Evolutionary conservation across 768 basidiomycete genomes (phyloP).

Genomic region (Leucosporidium creatinivorum): DNA sequence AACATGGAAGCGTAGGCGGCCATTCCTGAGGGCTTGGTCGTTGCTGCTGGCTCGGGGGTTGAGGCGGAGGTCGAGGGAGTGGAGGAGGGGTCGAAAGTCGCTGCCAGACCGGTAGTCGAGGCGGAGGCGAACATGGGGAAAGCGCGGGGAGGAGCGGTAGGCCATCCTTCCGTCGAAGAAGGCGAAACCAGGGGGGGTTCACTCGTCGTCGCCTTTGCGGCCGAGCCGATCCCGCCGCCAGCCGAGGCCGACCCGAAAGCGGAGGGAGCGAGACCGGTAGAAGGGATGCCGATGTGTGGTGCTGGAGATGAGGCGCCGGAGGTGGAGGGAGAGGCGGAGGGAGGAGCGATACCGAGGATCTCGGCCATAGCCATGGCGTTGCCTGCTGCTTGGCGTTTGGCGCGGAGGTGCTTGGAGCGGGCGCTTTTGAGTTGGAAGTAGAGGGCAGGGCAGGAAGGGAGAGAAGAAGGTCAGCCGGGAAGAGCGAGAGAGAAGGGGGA

Average conservation of each 20-base stretch:
- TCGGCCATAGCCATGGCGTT: conserved; percentile 35
- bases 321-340: conserved; percentile 18
- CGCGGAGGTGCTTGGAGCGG: conserved; percentile 33
- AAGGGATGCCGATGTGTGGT: neutral
- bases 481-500: neutral
- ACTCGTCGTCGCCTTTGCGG: conserved; percentile 22
- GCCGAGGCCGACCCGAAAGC: neutral
- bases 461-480: neutral
- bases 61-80: too few species aligned
- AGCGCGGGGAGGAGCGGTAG: conserved; percentile 6
- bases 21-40: too few species aligned
- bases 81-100: neutral
- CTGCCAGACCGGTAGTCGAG: neutral
- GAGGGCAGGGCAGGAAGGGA: neutral
- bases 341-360: conserved; percentile 35
- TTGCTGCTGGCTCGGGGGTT: too few species aligned
- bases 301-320: neutral
- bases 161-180: conserved; percentile 13
- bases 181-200: conserved; percentile 6
- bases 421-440: conserved; percentile 9
- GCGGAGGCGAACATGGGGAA: conserved; percentile 4
- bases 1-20: too few species aligned
- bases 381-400: conserved; percentile 32
- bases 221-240: conserved; percentile 4
- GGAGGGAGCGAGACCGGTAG: neutral